These are phyloP conservation scores for Ilyonectria robusta DNA, from an alignment of 2,329 filamentous ascomycete genomes.

Conservation along the genomic window DNA sequence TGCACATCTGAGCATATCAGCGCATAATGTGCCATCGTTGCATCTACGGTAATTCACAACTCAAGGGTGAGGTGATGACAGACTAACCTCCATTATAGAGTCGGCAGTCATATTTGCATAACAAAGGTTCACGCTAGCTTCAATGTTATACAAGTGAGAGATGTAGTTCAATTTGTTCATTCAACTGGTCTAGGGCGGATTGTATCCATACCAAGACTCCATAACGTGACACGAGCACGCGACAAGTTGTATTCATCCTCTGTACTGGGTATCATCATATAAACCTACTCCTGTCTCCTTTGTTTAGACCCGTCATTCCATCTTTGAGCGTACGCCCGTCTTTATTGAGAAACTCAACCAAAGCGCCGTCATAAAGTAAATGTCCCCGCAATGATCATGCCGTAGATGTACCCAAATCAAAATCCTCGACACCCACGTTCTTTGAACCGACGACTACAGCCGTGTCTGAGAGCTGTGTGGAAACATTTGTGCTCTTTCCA, in stretches of 20 bases:
- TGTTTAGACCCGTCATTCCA: not conserved
- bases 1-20: too few relatives aligned
- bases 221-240: not conserved
- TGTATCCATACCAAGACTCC: not conserved
- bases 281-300: conserved; percentile 1
- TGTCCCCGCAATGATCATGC: not conserved
- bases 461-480: not conserved
- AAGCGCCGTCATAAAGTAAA: conserved; percentile 1
- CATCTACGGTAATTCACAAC: too few relatives aligned
- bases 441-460: not conserved
- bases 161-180: not conserved
- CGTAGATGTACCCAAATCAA: not conserved
- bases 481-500: conserved; percentile 61
- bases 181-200: not conserved
- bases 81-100: too few relatives aligned
- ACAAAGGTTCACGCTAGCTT: not conserved
- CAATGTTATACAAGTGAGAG: not conserved
- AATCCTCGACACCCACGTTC: not conserved
- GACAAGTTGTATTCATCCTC: not conserved
- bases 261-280: conserved; percentile 9
- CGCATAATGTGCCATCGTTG: too few relatives aligned
- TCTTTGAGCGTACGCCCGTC: not conserved
- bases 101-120: too few relatives aligned
- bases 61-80: too few relatives aligned
- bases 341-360: not conserved